Evolutionary conservation across 257 asterid genomes (phyloP), one percentile per base, ranked within the genome.

Genomic region (Solanum paucissectum): DNA sequence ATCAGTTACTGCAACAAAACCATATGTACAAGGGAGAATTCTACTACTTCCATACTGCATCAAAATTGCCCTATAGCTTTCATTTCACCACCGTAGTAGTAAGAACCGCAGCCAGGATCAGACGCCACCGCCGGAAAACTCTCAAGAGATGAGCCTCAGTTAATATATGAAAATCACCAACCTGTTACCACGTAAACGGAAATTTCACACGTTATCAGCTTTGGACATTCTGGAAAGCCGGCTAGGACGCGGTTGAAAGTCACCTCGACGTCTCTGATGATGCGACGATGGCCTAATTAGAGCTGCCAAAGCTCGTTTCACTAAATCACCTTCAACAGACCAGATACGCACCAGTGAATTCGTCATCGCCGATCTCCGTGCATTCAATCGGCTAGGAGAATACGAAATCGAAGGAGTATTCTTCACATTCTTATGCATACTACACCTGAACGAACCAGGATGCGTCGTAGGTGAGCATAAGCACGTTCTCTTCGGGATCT

Each of bases 301-400:
- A 38, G 89, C 89, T 7, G 89, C 37, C 66, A 87, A 62, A 25
- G 89, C 89, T 18, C 89, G 86, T n/a, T 87, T 87, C 86, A 87
- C 89, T 10, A 77, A 40, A 87, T 87, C 89, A 36, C 89, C 89
- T 77, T 87, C 89, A 16, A 87, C 89, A 12, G 89, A 72, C 3
- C 98, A 97, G 84, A 94, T 94, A 85, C 98, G 90, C 55, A 95
- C 98, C 42, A 94, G 92, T n/a, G 98, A 94, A 89, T 94, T 95
- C 90, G 96, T 94, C 98, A 95, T 94, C 85, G 98, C 98, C 13
- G 98, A 95, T 90, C 98, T 91, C 91, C 96, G 94, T 91, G 94
- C 94, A 86, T 95, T 95, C 94, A 94, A 72, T 44, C 95, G 90
- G 90, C 92, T 92, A 23, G 96, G 93, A 27, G 96, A 89, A 90